Percentiles rank a stretch among this genome's conserved stretches.
These are phyloP conservation scores for Plasmodium gallinaceum DNA, from an alignment of 169 alveolate species.

Conservation along the genomic window DNA sequence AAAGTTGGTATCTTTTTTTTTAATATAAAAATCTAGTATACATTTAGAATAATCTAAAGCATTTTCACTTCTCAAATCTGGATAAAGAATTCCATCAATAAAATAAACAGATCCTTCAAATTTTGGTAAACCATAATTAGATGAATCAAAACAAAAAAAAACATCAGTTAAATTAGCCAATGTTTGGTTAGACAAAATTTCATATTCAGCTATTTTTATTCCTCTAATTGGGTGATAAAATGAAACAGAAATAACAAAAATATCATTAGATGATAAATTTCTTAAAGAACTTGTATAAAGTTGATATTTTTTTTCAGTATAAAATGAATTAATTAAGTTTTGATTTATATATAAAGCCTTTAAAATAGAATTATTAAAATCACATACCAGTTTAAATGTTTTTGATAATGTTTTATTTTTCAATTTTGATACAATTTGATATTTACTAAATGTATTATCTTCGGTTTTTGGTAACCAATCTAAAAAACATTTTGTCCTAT, in stretches of 20 bases:
- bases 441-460: constrained; percentile 61
- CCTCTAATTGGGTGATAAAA: constrained; percentile 89
- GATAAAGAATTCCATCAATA: constrained; percentile 87
- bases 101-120: constrained; percentile 86
- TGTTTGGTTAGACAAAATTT: constrained; percentile 85
- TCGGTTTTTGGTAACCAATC: constrained; percentile 67
- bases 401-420: constrained; percentile 47
- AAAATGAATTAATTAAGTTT: constrained; percentile 31
- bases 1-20: constrained; percentile 69
- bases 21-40: constrained; percentile 45
- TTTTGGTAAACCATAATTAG: constrained; percentile 79
- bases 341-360: constrained; percentile 66
- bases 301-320: background rate
- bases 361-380: constrained; percentile 53
- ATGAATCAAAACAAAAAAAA: constrained; percentile 83
- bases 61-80: constrained; percentile 81
- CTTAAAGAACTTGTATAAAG: background rate
- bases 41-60: constrained; percentile 79
- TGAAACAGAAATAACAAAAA: constrained; percentile 79
- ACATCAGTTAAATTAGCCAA: constrained; percentile 85
- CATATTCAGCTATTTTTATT: constrained; percentile 87
- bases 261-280: constrained; percentile 2
- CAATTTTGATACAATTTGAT: constrained; percentile 50
- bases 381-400: constrained; percentile 68
- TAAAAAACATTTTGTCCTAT: constrained; percentile 48